Percentiles rank a stretch among this genome's conserved stretches.
phyloP scores from a whole-genome alignment of 2,329 filamentous ascomycete species.

The Arthroderma sp. region DNA sequence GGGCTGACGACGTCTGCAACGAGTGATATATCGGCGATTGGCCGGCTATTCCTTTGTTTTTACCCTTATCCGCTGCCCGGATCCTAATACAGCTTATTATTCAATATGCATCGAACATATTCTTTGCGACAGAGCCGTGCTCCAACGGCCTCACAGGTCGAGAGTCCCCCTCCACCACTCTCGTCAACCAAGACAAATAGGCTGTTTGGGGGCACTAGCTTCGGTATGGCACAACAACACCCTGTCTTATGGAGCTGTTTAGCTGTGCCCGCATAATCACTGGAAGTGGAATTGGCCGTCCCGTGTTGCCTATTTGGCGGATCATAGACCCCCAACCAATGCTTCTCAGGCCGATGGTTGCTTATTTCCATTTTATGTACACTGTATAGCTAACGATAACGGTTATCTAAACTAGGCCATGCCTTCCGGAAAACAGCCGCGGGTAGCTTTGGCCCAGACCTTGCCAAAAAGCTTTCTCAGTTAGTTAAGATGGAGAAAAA shows the following conservation, averaged over 20 bases:
- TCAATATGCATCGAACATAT: slow-evolving; percentile 89
- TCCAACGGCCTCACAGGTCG: slow-evolving; percentile 78
- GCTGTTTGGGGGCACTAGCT: slow-evolving; percentile 72
- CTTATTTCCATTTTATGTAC: neutral
- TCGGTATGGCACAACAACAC: slow-evolving; percentile 52
- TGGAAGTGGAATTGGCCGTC: slow-evolving; percentile 1
- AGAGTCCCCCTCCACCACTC: slow-evolving; percentile 86
- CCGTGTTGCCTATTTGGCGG: neutral
- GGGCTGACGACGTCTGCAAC: neutral
- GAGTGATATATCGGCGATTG: neutral
- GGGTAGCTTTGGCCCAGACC: slow-evolving; percentile 57
- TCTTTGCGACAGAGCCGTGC: slow-evolving; percentile 96
- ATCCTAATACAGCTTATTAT: neutral
- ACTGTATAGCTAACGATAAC: neutral
- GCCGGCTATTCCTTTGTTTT: neutral
- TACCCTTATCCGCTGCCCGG: neutral
- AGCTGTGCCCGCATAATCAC: neutral
- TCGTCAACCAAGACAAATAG: slow-evolving; percentile 85
- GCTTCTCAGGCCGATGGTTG: neutral
- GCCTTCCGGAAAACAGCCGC: slow-evolving; percentile 43
- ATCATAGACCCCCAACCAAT: neutral
- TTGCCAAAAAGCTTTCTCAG: slow-evolving; percentile 94
- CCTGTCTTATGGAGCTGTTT: neutral
- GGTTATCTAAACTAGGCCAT: slow-evolving; percentile 42
- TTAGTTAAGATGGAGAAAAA: slow-evolving; percentile 99